A percentile compares a stretch with the other conserved stretches of the same genome.
These are phyloP conservation scores for Penicillium sp. DNA, from an alignment of 2,329 filamentous ascomycete species.

Conservation along the genomic window DNA sequence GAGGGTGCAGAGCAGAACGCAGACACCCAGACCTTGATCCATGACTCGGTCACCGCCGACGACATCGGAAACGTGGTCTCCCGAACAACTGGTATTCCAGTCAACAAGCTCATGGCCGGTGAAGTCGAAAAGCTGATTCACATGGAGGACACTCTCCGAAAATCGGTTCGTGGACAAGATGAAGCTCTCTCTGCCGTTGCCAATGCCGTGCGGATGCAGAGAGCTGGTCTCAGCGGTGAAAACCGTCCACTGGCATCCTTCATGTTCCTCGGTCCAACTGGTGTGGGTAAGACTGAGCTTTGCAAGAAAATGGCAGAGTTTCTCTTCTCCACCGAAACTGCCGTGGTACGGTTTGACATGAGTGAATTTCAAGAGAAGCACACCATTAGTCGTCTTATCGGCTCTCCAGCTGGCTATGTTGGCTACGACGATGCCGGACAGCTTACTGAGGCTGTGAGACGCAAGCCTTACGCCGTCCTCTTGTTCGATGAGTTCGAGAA, in stretches of 20 bases:
- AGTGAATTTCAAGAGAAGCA: slow-evolving; percentile 97
- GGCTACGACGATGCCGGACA: slow-evolving; percentile 97
- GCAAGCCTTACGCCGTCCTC: slow-evolving; percentile 93
- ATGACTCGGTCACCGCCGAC: slow-evolving; percentile 92
- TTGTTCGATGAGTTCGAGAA: slow-evolving; percentile 99
- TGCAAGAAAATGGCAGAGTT: slow-evolving; percentile 95
- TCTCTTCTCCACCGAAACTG: slow-evolving; percentile 88
- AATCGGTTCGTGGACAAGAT: slow-evolving; percentile 89
- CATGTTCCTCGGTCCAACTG: slow-evolving; percentile 96
- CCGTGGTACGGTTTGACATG: slow-evolving; percentile 96
- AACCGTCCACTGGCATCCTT: slow-evolving; percentile 91
- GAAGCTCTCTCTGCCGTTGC: slow-evolving; percentile 90
- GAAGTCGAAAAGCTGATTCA: slow-evolving; percentile 93
- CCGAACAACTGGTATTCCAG: slow-evolving; percentile 87
- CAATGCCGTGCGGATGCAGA: slow-evolving; percentile 90
- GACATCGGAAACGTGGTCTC: slow-evolving; percentile 94
- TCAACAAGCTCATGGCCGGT: slow-evolving; percentile 87
- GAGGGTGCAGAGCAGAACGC: slow-evolving; percentile 62
- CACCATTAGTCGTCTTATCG: slow-evolving; percentile 90
- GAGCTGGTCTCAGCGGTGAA: slow-evolving; percentile 87
- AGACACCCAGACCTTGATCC: slow-evolving; percentile 68
- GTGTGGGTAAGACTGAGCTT: slow-evolving; percentile 95
- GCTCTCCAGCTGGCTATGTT: slow-evolving; percentile 90
- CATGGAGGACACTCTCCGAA: slow-evolving; percentile 88
- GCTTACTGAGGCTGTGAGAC: slow-evolving; percentile 89